Percentiles rank a stretch among this genome's conserved stretches.
Conservation (phyloP, 2,329 filamentous ascomycete species). For the Allantophomopsis lycopodina region DNA sequence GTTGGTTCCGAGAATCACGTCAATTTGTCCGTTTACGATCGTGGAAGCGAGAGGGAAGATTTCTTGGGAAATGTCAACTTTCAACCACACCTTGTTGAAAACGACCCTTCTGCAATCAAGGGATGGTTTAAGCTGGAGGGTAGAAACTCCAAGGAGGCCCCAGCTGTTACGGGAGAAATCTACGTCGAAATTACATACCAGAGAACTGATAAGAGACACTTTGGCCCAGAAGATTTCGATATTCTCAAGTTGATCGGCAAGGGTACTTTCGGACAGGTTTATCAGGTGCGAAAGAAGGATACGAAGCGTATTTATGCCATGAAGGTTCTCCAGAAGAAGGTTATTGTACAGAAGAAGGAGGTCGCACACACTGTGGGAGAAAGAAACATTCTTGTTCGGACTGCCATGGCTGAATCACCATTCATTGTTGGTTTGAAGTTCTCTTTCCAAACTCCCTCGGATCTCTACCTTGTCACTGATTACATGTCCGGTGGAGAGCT, state of each 20-base stretch:
- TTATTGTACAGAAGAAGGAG: constrained; percentile 99
- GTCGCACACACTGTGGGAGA: constrained; percentile 95
- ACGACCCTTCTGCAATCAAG: constrained; percentile 57
- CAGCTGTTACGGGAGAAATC: constrained; percentile 71
- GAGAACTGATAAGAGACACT: constrained; percentile 76
- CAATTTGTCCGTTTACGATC: constrained; percentile 89
- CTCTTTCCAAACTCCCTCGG: constrained; percentile 93
- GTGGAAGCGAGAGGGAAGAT: constrained; percentile 63
- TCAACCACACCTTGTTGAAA: constrained; percentile 49
- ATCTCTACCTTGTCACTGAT: constrained; percentile 95
- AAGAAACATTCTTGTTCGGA: constrained; percentile 91
- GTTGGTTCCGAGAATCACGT: constrained; percentile 83
- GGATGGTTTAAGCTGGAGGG: constrained; percentile 78
- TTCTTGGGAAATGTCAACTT: constrained; percentile 87
- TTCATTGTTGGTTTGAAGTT: constrained; percentile 98
- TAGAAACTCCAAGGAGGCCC: constrained; percentile 63
- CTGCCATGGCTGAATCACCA: constrained; percentile 86
- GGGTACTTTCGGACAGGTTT: constrained; percentile 96
- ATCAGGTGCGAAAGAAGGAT: constrained; percentile 95
- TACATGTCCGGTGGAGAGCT: constrained; percentile 99
- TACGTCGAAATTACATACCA: constrained; percentile 80
- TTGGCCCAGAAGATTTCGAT: constrained; percentile 89
- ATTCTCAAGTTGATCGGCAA: constrained; percentile 95
- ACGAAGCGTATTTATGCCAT: constrained; percentile 94
- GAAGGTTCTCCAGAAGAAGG: constrained; percentile 99